Evolutionary conservation across 1,284 basidiomycete species (phyloP).

Genomic region (Sphagnurus paluster): DNA sequence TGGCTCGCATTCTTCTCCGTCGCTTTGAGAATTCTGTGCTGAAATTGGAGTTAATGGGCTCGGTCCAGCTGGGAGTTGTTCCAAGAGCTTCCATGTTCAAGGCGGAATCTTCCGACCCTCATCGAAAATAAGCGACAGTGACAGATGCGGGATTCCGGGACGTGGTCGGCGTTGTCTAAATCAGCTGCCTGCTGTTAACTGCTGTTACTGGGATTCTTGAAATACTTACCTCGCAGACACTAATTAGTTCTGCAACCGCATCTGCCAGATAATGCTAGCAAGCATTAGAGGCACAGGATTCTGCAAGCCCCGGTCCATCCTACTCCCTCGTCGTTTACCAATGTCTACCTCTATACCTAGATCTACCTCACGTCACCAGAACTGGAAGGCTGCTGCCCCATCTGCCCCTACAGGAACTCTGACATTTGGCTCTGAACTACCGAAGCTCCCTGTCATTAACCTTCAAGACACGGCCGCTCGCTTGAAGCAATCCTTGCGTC

Average conservation of each 20-base stretch:
- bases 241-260: no score
- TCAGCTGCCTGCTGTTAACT: constrained; percentile 6
- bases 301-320: constrained; percentile 4
- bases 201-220: no score
- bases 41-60: not conserved
- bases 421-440: constrained; percentile 45
- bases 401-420: constrained; percentile 36
- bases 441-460: constrained; percentile 64
- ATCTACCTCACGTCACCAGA: constrained; percentile 31
- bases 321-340: constrained; percentile 9
- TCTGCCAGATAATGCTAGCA: constrained; percentile 14
- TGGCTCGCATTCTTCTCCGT: not conserved
- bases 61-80: not conserved
- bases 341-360: constrained; percentile 22
- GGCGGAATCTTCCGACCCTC: no score
- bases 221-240: no score
- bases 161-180: constrained; percentile 1
- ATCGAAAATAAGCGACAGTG: no score
- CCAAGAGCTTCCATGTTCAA: constrained; percentile 9
- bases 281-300: constrained; percentile 7
- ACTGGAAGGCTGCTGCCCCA: constrained; percentile 56
- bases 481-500: constrained; percentile 61
- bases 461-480: constrained; percentile 56
- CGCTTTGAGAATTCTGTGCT: not conserved
- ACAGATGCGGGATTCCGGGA: no score